Conservation (phyloP, 2,329 filamentous ascomycete genomes). For the Nothophaeocryptopus gaeumannii region DNA sequence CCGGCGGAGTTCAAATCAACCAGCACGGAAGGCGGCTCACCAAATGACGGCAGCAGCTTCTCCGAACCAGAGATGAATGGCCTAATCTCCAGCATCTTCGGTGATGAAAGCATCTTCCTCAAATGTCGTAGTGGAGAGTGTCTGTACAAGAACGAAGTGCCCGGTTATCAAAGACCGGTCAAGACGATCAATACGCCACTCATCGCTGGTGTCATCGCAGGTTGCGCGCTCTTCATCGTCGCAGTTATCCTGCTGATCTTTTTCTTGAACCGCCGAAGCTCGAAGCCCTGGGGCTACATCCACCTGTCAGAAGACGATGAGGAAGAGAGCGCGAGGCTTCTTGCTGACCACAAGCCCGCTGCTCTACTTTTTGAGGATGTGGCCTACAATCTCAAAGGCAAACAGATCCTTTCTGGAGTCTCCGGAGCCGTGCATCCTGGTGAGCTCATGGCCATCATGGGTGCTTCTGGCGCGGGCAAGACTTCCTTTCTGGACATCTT, state of each 20-base stretch:
- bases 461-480: slow-evolving; percentile 93
- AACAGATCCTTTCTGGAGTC: slow-evolving; percentile 75
- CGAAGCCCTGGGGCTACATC: slow-evolving; percentile 64
- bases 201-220: slow-evolving; percentile 89
- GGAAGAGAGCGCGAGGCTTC: slow-evolving; percentile 80
- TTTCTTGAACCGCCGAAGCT: slow-evolving; percentile 77
- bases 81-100: slow-evolving; percentile 83
- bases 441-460: slow-evolving; percentile 97
- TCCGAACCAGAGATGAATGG: slow-evolving; percentile 90
- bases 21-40: slow-evolving; percentile 53
- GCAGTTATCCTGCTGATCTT: slow-evolving; percentile 77
- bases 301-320: slow-evolving; percentile 76
- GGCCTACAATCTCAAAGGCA: slow-evolving; percentile 81
- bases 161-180: slow-evolving; percentile 81
- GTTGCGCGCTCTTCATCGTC: slow-evolving; percentile 82
- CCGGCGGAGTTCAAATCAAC: slow-evolving; percentile 79
- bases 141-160: slow-evolving; percentile 86
- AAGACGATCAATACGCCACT: slow-evolving; percentile 96
- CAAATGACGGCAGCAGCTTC: slow-evolving; percentile 74
- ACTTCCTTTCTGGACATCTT: slow-evolving; percentile 96
- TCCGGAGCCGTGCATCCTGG: slow-evolving; percentile 87
- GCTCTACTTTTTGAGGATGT: slow-evolving; percentile 86
- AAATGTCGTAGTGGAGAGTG: slow-evolving; percentile 86
- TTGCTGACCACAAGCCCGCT: slow-evolving; percentile 88
- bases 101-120: slow-evolving; percentile 83